Conservation (phyloP, 2,329 filamentous ascomycete genomes). For the Epichloe festucae region DNA sequence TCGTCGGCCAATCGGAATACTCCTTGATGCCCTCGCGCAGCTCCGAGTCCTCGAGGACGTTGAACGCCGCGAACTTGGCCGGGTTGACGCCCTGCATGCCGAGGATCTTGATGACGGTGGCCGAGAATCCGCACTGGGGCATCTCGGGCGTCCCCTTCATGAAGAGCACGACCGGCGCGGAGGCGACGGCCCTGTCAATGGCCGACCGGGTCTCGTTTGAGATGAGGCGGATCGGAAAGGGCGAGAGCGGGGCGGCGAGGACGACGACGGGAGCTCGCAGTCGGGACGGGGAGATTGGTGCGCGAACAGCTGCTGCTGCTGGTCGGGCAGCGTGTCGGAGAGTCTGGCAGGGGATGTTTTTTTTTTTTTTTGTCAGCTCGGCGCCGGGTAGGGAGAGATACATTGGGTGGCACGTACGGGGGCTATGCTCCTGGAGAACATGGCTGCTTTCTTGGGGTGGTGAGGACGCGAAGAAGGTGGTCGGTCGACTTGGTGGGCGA, state of each 20-base stretch:
- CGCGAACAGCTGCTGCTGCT: neutral
- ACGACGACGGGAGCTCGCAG: constrained; percentile 10
- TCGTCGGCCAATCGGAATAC: constrained; percentile 98
- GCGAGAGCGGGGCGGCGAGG: constrained; percentile 4
- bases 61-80: constrained; percentile 93
- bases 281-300: constrained; percentile 8
- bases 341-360: constrained; percentile 15
- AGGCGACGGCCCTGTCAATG: constrained; percentile 80
- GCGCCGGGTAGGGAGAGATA: neutral
- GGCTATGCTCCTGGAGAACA: constrained; percentile 14
- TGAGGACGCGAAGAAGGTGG: no score
- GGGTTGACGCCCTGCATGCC: constrained; percentile 92
- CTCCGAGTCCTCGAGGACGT: constrained; percentile 86
- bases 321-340: constrained; percentile 25
- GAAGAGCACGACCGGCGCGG: constrained; percentile 89
- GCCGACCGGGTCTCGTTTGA: constrained; percentile 68
- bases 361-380: neutral
- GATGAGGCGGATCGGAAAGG: constrained; percentile 50
- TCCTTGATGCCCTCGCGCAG: constrained; percentile 91
- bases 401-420: constrained; percentile 9
- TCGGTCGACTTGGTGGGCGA: no score
- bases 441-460: constrained; percentile 5
- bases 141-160: constrained; percentile 98
- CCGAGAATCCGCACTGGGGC: constrained; percentile 93
- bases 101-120: constrained; percentile 87